phyloP scores from a whole-genome alignment of 768 basidiomycete species.

The Suillus plorans region DNA sequence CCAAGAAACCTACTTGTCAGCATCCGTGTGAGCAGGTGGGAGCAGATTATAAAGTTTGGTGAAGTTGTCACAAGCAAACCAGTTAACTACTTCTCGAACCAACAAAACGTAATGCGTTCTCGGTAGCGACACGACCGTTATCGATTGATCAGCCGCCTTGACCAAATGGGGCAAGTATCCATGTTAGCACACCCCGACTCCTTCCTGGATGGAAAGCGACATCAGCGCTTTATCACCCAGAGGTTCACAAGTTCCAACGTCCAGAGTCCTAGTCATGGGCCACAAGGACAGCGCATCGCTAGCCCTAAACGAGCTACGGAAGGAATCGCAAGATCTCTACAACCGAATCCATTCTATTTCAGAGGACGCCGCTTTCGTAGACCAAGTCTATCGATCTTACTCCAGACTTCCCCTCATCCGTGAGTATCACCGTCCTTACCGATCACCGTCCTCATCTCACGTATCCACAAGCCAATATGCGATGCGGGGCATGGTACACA shows the following conservation, averaged over 20 bases:
- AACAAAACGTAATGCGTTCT: too few species aligned
- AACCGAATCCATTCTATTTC: conserved; percentile 87
- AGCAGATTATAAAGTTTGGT: background rate
- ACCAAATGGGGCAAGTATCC: background rate
- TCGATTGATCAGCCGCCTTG: background rate
- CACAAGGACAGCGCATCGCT: conserved; percentile 12
- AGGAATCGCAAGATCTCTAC: conserved; percentile 74
- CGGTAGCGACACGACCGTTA: too few species aligned
- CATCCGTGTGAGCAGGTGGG: background rate
- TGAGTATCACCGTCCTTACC: conserved; percentile 27
- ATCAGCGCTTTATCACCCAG: background rate
- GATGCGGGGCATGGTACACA: conserved; percentile 94
- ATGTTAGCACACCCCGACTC: too few species aligned
- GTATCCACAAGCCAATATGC: conserved; percentile 70
- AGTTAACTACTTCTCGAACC: too few species aligned
- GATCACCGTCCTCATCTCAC: background rate
- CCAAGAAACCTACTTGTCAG: background rate
- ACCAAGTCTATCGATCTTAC: conserved; percentile 48
- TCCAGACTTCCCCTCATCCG: conserved; percentile 56
- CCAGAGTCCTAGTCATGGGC: background rate
- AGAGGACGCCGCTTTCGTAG: conserved; percentile 74
- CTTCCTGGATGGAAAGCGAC: background rate
- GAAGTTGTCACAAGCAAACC: background rate
- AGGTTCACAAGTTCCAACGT: background rate
- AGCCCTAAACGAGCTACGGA: conserved; percentile 54